Evolutionary conservation across 768 basidiomycete species (phyloP), one percentile per base, ranked within the genome.

Genomic region (Tephrocybe sp.): DNA sequence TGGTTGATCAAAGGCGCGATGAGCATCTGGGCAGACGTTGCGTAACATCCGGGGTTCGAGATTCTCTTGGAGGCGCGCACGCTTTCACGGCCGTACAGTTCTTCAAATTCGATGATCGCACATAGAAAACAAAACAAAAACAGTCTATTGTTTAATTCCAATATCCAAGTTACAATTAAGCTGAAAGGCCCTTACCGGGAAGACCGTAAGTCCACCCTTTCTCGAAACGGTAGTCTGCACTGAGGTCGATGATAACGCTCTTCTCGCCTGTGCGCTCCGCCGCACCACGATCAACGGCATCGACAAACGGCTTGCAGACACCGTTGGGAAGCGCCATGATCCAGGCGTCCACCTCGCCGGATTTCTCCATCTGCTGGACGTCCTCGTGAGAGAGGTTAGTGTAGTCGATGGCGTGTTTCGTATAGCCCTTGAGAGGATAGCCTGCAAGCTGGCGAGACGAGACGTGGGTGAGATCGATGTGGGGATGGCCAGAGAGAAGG

Each of bases 241-340:
- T 81, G 54, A 99, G 71, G 65, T 99, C 97, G 32, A 98, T 86
- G 32, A 98, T 73, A 17, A 96, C 91, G 58, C 93, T 90, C 53
- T 75, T 72, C 25, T 76, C 72, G 45, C 71, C 71, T 15, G 68
- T 70, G 56, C 84, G 81, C 61, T 76, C 79, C 55, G 73, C 71
- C 12, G 86, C 75, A 4, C 86, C 92, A 32, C 82, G 78, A 62
- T 97, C 93, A 42, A 99, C 73, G 14, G 96, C 96, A 62, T 95
- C 93, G 28, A 99, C 93, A 65, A 96, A 99, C 0, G 95, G 95
- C 70, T 95, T 94, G 73, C 90, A 89, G 20, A 93, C 81, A 17
- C 97, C 97, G 59, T 98, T 99, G n/a, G 97, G 97, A 42, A 99
- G 79, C 2, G 97, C 97, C 90, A 98, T 95, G 47, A 98, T 84